Evolutionary conservation across 148 eudicot species (phyloP).

Genomic region (Linanthus parryae): DNA sequence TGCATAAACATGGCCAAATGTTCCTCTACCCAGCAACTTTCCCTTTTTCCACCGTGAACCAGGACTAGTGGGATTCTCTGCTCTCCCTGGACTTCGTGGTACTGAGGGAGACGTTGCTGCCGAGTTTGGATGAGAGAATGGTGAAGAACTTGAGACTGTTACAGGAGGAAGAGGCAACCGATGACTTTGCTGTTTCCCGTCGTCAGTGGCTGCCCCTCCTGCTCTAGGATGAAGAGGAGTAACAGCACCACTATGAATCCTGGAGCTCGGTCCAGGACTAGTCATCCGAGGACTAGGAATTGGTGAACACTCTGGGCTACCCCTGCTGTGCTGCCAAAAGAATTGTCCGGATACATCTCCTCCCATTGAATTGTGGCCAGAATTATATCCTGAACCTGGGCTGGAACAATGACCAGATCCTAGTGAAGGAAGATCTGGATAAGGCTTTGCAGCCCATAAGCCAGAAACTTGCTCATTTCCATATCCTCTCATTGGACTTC

Average conservation of each 20-base stretch:
- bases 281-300: slow-evolving; percentile 93
- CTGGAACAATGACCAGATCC: slow-evolving; percentile 98
- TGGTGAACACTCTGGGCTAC: slow-evolving; percentile 95
- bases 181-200: slow-evolving; percentile 63
- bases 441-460: slow-evolving; percentile 58
- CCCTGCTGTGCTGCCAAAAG: slow-evolving; percentile 93
- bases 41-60: slow-evolving; percentile 96
- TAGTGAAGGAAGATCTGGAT: slow-evolving; percentile 65
- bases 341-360: slow-evolving; percentile 80
- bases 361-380: slow-evolving; percentile 96
- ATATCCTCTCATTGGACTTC: slow-evolving; percentile 81
- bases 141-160: slow-evolving; percentile 48
- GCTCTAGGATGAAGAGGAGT: slow-evolving; percentile 95
- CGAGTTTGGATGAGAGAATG: slow-evolving; percentile 73
- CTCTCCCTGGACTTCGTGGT: slow-evolving; percentile 83
- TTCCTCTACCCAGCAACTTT: slow-evolving; percentile 83
- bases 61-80: slow-evolving; percentile 68
- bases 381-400: slow-evolving; percentile 96
- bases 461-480: slow-evolving; percentile 62
- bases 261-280: slow-evolving; percentile 94
- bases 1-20: slow-evolving; percentile 94
- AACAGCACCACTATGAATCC: slow-evolving; percentile 96
- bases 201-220: slow-evolving; percentile 55
- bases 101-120: slow-evolving; percentile 81
- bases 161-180: slow-evolving; percentile 92